A percentile compares a stretch with the other conserved stretches of the same genome.
Conservation (phyloP, 164 flowering plant genomes). For the Litsea cubeba region DNA sequence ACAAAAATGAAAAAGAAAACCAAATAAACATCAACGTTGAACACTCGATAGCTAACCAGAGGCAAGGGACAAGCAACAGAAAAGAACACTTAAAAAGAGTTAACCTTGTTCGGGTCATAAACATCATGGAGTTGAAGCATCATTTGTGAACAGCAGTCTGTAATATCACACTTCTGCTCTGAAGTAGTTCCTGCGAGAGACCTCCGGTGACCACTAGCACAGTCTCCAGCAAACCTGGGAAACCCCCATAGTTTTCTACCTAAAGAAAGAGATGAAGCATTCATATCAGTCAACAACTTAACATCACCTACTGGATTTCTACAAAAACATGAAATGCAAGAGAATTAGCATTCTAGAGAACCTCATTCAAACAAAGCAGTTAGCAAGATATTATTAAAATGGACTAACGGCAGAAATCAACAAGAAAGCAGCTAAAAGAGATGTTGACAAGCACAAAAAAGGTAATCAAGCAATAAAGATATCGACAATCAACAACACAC, state of each 20-base stretch:
- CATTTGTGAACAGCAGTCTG: slow-evolving; percentile 92
- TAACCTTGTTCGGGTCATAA: slow-evolving; percentile 87
- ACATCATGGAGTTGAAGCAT: slow-evolving; percentile 93
- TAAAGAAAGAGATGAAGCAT: slow-evolving; percentile 18
- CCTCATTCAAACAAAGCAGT: background rate
- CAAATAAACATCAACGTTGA: background rate
- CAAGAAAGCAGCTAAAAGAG: background rate
- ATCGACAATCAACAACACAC: background rate
- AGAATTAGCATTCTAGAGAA: background rate
- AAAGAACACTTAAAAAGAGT: background rate
- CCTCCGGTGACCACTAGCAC: slow-evolving; percentile 75
- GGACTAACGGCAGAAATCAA: background rate
- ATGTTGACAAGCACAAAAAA: background rate
- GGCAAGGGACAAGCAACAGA: background rate
- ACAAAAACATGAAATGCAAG: background rate
- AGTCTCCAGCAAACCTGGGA: slow-evolving; percentile 92
- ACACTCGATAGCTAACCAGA: background rate
- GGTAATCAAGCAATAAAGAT: background rate
- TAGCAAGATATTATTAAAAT: background rate
- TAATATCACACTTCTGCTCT: slow-evolving; percentile 73
- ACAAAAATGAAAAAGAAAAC: background rate
- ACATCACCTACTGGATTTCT: background rate
- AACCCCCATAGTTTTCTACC: slow-evolving; percentile 82
- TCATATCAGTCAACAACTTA: background rate
- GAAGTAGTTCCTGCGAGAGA: slow-evolving; percentile 37